Base-by-base conservation (phyloP, 345 rosid species). In the Euphorbia pulcherrima region DNA sequence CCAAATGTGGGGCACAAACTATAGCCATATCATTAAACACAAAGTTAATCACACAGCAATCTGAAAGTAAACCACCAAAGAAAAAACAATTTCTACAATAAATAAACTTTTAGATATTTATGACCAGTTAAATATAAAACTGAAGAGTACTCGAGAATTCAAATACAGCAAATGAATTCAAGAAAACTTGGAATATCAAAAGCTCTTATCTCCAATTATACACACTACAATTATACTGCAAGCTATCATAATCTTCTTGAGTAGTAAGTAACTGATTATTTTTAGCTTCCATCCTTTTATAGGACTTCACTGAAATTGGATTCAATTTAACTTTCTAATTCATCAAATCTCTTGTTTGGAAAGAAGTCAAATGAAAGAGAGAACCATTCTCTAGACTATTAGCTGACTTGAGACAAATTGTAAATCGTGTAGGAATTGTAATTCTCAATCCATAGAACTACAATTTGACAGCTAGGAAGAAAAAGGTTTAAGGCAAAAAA, bases 1-100 rank as follows among this genome's bases (percentile, higher is more conserved):
- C 98, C 96, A 68, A 87, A 70, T 4, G 96, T 87, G 35, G 97
- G 91, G 69, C 85, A 87, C 69, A 90, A 74, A 58, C 98, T 90
- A 83, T 37, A 20, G 74, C 14, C 52, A 14, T 29, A 53, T 27
- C 55, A 66, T 53, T 12, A 9, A 56, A 21, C 65, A 41, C 21
- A 64, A 57, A 37, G 47, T 6, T n/a, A 50, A 48, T 51, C 29
- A 75, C 28, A 26, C 9, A 8, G 29, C 18, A n/a, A 41, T 62
- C 33, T 56, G n/a, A 26, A 14, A 40, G 21, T 29, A 54, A 39
- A 17, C 35, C 14, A 56, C 4, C 11, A 68, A 48, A 21, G 16
- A 37, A 50, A 46, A 3, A 16, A 28, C 13, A 16, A 59, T 24
- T 18, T 13, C n/a, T 0, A 27, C 48, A 29, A 50, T 28, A 44